Conservation (phyloP, 805 yeast genomes). For the Yamadazyma paraphyllophila region DNA sequence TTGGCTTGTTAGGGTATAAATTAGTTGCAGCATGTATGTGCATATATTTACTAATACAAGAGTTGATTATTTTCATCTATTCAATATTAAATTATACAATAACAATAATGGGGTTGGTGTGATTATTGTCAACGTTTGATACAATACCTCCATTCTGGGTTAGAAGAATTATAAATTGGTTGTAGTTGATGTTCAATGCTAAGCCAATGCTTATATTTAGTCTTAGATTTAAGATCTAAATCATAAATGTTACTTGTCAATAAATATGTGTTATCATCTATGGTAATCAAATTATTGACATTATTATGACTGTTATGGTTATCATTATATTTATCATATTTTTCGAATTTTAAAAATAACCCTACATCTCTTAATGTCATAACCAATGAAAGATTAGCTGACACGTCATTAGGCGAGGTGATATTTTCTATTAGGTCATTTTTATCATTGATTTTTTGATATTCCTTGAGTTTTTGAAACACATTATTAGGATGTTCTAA, state of each 20-base stretch:
- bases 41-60: no score
- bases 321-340: constrained; percentile 25
- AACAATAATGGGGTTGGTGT: background rate
- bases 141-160: constrained; percentile 31
- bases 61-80: no score
- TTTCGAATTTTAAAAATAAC: constrained; percentile 42
- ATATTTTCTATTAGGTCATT: constrained; percentile 31
- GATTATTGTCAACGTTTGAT: constrained; percentile 12
- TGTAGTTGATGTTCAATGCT: constrained; percentile 39
- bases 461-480: constrained; percentile 32
- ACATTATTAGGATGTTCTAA: constrained; percentile 28
- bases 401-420: constrained; percentile 36
- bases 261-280: constrained; percentile 25
- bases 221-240: constrained; percentile 46
- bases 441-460: constrained; percentile 32
- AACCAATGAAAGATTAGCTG: constrained; percentile 36
- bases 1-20: no score
- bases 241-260: constrained; percentile 45
- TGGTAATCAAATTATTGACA: constrained; percentile 22
- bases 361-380: constrained; percentile 63
- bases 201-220: constrained; percentile 47
- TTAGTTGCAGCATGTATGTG: no score
- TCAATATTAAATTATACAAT: no score
- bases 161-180: constrained; percentile 29
- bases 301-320: constrained; percentile 30